These are phyloP conservation scores for Epichloe typhina DNA, from an alignment of 2,329 filamentous ascomycete genomes.

Conservation along the genomic window DNA sequence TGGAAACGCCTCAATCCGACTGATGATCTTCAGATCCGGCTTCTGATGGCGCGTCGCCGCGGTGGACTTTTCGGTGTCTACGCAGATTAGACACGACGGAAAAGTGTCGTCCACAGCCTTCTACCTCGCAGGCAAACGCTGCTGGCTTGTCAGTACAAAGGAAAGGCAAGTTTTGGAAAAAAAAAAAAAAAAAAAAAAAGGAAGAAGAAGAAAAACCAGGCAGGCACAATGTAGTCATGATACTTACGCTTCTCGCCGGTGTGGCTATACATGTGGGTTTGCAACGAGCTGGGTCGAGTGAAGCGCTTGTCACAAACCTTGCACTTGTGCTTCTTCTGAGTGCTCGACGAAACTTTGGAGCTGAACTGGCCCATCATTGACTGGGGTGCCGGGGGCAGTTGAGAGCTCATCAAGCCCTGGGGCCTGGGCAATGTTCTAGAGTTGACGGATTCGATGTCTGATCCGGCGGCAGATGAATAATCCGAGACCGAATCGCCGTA, in stretches of 20 bases:
- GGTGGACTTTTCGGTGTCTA: slow-evolving; percentile 92
- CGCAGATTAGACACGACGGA: slow-evolving; percentile 94
- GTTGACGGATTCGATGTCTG: slow-evolving; percentile 69
- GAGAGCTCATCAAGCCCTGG: slow-evolving; percentile 45
- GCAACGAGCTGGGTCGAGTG: slow-evolving; percentile 82
- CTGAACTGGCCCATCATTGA: slow-evolving; percentile 99
- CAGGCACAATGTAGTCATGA: neutral
- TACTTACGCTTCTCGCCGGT: slow-evolving; percentile 94
- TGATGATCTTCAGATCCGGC: slow-evolving; percentile 51
- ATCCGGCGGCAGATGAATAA: slow-evolving; percentile 70
- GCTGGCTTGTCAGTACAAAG: slow-evolving; percentile 3
- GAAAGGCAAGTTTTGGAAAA: too few relatives aligned
- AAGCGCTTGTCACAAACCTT: slow-evolving; percentile 98
- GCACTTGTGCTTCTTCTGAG: slow-evolving; percentile 99
- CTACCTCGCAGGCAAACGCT: slow-evolving; percentile 92
- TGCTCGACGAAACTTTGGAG: slow-evolving; percentile 88
- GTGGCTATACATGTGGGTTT: slow-evolving; percentile 98
- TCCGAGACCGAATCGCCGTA: slow-evolving; percentile 84
- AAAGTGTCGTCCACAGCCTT: slow-evolving; percentile 90
- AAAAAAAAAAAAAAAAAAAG: too few relatives aligned
- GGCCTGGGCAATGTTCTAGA: slow-evolving; percentile 78
- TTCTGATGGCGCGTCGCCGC: slow-evolving; percentile 48
- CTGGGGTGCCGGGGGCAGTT: slow-evolving; percentile 69
- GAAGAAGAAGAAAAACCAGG: too few relatives aligned
- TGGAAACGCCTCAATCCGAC: slow-evolving; percentile 32